Evolutionary conservation across 371 early-diverging fungal species (phyloP).

Genomic region (Mucor saturninus): DNA sequence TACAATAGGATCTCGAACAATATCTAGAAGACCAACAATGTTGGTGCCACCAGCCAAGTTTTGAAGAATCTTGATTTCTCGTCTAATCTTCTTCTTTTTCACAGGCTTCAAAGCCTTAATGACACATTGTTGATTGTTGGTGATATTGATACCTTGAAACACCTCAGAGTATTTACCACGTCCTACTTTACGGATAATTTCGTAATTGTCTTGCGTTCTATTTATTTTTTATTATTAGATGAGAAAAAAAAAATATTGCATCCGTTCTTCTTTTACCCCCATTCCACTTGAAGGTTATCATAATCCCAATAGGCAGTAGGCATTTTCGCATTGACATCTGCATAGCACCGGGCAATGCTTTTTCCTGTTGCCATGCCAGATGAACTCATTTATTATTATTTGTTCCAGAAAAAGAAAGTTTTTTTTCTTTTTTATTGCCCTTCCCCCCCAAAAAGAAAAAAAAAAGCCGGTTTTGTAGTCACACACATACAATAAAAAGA

Average conservation of each 20-base stretch:
- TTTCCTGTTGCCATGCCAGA: slow-evolving; percentile 16
- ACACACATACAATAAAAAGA: not conserved
- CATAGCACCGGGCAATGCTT: slow-evolving; percentile 85
- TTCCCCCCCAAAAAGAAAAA: not conserved
- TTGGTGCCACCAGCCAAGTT: slow-evolving; percentile 95
- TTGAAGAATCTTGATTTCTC: slow-evolving; percentile 98
- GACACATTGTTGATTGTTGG: slow-evolving; percentile 81
- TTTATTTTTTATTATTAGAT: not conserved
- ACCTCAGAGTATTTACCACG: slow-evolving; percentile 99
- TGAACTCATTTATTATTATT: slow-evolving; percentile 14
- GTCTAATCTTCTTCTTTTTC: slow-evolving; percentile 98
- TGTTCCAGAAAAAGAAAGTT: not conserved
- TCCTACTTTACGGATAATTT: slow-evolving; percentile 96
- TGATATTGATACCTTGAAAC: slow-evolving; percentile 92
- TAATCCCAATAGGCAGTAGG: slow-evolving; percentile 96
- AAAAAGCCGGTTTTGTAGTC: slow-evolving; percentile 7
- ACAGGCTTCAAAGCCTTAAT: slow-evolving; percentile 99
- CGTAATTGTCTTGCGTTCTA: slow-evolving; percentile 94
- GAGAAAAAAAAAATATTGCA: not conserved
- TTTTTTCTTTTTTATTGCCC: slow-evolving; percentile 4
- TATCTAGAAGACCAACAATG: slow-evolving; percentile 92
- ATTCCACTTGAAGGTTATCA: slow-evolving; percentile 83
- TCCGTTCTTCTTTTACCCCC: slow-evolving; percentile 67
- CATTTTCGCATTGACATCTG: slow-evolving; percentile 85
- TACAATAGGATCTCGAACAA: slow-evolving; percentile 95